phyloP scores from a whole-genome alignment of 805 yeast species.

The Nakazawaea pomicola region DNA sequence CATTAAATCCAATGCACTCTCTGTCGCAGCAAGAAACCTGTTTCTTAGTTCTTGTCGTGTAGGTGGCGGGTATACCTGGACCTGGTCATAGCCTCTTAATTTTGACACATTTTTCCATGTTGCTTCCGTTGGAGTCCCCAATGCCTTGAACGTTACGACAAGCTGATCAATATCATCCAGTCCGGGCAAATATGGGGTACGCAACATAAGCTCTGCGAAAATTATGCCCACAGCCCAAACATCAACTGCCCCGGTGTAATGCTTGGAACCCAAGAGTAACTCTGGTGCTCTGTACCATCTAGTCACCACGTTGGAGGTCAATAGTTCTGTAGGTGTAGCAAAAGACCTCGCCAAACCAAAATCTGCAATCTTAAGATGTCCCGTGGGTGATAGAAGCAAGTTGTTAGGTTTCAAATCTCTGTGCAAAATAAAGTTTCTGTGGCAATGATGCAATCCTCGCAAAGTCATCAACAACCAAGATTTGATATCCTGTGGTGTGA shows the following conservation, averaged over 20 bases:
- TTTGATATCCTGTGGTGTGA: conserved; percentile 83
- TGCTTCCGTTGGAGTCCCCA: conserved; percentile 92
- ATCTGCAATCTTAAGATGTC: conserved; percentile 92
- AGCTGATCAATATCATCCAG: conserved; percentile 85
- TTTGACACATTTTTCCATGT: conserved; percentile 87
- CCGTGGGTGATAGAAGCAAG: conserved; percentile 78
- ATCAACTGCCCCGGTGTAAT: conserved; percentile 86
- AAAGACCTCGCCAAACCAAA: conserved; percentile 90
- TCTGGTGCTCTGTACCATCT: conserved; percentile 99
- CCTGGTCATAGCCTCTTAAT: conserved; percentile 70
- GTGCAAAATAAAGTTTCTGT: conserved; percentile 83
- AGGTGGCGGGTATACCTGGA: conserved; percentile 79
- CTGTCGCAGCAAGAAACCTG: conserved; percentile 88
- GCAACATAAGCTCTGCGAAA: conserved; percentile 91
- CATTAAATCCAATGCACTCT: conserved; percentile 72
- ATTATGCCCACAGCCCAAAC: conserved; percentile 96
- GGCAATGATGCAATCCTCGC: conserved; percentile 94
- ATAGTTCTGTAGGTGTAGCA: conserved; percentile 67
- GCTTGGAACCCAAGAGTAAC: conserved; percentile 78
- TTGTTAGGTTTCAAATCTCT: conserved; percentile 94
- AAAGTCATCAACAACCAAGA: conserved; percentile 93
- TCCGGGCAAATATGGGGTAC: conserved; percentile 95
- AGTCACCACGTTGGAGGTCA: conserved; percentile 94
- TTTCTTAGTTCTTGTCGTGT: conserved; percentile 72
- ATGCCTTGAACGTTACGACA: conserved; percentile 88